These are phyloP conservation scores for Lepraria neglecta DNA, from an alignment of 495 filamentous ascomycete species.

Conservation along the genomic window DNA sequence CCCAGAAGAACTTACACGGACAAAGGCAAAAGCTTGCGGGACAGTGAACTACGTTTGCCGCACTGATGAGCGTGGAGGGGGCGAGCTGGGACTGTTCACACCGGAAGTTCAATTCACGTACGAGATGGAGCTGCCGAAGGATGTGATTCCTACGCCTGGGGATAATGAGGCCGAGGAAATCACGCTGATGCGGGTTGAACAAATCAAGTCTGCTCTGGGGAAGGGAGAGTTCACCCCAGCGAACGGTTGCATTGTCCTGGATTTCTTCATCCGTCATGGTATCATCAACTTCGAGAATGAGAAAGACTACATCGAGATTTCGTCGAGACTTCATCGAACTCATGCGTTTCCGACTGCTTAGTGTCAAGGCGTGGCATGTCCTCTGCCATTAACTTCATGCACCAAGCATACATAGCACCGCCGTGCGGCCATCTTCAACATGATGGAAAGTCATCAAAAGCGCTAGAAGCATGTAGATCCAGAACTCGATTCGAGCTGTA, in stretches of 20 bases:
- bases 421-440: no score
- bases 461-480: no score
- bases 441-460: no score
- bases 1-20: slow-evolving; percentile 29
- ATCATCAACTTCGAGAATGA: slow-evolving; percentile 47
- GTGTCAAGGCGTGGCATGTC: no score
- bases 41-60: slow-evolving; percentile 40
- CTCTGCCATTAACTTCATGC: no score
- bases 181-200: slow-evolving; percentile 40
- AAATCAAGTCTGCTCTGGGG: slow-evolving; percentile 41
- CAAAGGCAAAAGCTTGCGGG: slow-evolving; percentile 30
- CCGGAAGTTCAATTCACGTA: slow-evolving; percentile 46
- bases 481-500: no score
- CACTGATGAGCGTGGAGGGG: slow-evolving; percentile 29
- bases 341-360: not conserved
- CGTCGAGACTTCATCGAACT: slow-evolving; percentile 40
- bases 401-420: no score
- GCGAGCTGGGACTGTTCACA: slow-evolving; percentile 35
- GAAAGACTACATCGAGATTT: slow-evolving; percentile 44
- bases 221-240: slow-evolving; percentile 49
- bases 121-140: slow-evolving; percentile 41
- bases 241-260: slow-evolving; percentile 44
- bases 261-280: slow-evolving; percentile 52
- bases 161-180: slow-evolving; percentile 52
- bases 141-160: slow-evolving; percentile 37